A percentile compares a stretch with the other conserved stretches of the same genome.
These are phyloP conservation scores for Anastatica hierochuntica DNA, from an alignment of 345 rosid species.

Conservation along the genomic window DNA sequence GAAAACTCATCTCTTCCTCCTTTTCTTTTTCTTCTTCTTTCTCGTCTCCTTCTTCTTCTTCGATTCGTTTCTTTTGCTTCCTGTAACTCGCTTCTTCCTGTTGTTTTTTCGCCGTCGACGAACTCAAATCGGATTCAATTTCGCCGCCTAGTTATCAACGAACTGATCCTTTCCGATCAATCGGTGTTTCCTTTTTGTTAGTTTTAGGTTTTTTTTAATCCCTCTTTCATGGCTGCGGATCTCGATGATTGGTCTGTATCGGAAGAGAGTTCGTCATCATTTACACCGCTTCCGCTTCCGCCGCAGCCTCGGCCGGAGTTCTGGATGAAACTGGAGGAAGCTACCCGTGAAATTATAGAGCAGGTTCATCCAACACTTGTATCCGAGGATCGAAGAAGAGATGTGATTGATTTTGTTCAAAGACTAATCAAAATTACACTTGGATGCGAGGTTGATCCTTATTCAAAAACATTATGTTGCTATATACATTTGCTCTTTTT, in stretches of 20 bases:
- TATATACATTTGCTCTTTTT: neutral
- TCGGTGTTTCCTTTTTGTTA: conserved; percentile 1
- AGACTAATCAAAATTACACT: conserved; percentile 34
- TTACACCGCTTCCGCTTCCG: conserved; percentile 23
- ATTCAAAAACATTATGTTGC: neutral
- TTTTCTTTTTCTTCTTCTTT: no score
- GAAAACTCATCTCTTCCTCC: conserved; percentile 7
- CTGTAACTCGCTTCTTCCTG: no score
- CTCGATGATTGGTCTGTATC: conserved; percentile 44
- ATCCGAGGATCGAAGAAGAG: conserved; percentile 60
- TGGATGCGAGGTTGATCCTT: conserved; percentile 45
- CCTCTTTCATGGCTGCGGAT: conserved; percentile 53
- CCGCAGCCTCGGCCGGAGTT: conserved; percentile 32
- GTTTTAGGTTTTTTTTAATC: conserved; percentile 1
- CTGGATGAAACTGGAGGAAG: conserved; percentile 58
- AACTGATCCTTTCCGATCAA: conserved; percentile 17
- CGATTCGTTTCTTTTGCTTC: conserved; percentile 4
- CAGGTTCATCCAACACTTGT: conserved; percentile 57
- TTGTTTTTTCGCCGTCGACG: neutral
- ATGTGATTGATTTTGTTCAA: conserved; percentile 59
- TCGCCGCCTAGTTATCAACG: conserved; percentile 5
- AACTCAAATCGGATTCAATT: conserved; percentile 15
- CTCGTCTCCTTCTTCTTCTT: neutral
- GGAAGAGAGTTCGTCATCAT: conserved; percentile 38
- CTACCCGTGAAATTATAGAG: conserved; percentile 46